Evolutionary conservation across 306 rosid species (phyloP).

Genomic region (Prunus dulcis): DNA sequence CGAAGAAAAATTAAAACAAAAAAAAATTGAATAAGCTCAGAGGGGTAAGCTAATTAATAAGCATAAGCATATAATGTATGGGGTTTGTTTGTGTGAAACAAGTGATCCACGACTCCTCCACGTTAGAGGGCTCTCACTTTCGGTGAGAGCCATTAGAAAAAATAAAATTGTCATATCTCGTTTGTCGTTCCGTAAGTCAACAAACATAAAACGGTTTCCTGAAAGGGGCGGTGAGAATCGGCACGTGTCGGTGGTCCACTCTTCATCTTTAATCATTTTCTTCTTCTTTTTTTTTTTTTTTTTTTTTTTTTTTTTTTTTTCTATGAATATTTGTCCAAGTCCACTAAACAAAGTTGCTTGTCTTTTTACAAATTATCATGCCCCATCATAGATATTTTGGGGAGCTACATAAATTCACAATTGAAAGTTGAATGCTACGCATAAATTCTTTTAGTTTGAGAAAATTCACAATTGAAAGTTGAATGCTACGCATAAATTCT

Average conservation of each 20-base stretch:
- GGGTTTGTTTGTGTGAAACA: constrained; percentile 17
- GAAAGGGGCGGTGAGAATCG: constrained; percentile 63
- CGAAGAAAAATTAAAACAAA: no score
- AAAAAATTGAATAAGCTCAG: no score
- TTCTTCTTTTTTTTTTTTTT: neutral
- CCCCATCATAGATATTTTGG: neutral
- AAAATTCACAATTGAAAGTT: accelerated
- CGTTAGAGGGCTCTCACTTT: constrained; percentile 45
- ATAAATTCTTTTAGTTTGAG: accelerated
- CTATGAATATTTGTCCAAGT: neutral
- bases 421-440: accelerated
- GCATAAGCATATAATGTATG: neutral
- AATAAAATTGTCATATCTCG: constrained; percentile 5
- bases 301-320: neutral
- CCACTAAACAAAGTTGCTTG: neutral
- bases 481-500: accelerated
- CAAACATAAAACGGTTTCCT: constrained; percentile 29
- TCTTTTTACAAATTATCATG: constrained; percentile 8
- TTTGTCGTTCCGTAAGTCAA: constrained; percentile 48
- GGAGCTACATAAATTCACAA: no score
- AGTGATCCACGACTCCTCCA: constrained; percentile 26
- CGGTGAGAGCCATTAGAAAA: constrained; percentile 43
- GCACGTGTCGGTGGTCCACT: constrained; percentile 73
- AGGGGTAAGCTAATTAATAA: no score
- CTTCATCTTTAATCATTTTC: constrained; percentile 23